Conservation (phyloP, 495 filamentous ascomycete species). For the Podospora conica region DNA sequence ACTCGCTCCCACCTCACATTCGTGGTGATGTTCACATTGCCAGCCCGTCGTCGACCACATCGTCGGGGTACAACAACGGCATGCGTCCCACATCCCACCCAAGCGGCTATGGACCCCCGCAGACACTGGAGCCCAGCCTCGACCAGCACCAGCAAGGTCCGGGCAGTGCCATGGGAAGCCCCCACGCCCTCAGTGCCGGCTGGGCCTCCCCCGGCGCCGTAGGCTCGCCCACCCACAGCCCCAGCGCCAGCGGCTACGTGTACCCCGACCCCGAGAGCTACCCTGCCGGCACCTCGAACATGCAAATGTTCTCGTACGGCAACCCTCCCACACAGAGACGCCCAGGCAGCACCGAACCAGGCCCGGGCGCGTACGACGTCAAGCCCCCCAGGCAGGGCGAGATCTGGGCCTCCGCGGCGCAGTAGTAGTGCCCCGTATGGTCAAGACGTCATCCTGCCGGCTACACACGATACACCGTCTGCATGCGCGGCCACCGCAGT, state of each 20-base stretch:
- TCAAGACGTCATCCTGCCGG: not conserved
- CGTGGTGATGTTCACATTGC: slow-evolving; percentile 64
- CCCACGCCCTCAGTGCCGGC: slow-evolving; percentile 64
- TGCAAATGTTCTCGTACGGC: slow-evolving; percentile 55
- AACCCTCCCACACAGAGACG: slow-evolving; percentile 51
- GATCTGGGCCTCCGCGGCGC: slow-evolving; percentile 32
- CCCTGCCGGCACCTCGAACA: slow-evolving; percentile 49
- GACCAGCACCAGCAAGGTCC: slow-evolving; percentile 59
- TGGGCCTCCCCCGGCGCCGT: slow-evolving; percentile 69
- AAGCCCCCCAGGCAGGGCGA: slow-evolving; percentile 30
- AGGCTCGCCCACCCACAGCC: slow-evolving; percentile 58
- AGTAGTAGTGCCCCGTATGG: slow-evolving; percentile 15
- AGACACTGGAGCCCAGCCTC: slow-evolving; percentile 80
- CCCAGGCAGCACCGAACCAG: slow-evolving; percentile 64
- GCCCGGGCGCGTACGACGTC: slow-evolving; percentile 48
- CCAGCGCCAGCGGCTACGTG: slow-evolving; percentile 51
- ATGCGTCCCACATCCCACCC: slow-evolving; percentile 71
- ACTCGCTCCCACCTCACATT: slow-evolving; percentile 75
- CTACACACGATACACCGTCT: not conserved
- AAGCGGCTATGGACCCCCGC: slow-evolving; percentile 69
- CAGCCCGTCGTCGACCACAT: slow-evolving; percentile 57
- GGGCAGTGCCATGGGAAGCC: slow-evolving; percentile 62
- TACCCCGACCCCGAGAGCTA: slow-evolving; percentile 65
- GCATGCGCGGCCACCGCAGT: not conserved
- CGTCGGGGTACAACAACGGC: slow-evolving; percentile 55